A percentile compares a stretch with the other conserved stretches of the same genome.
phyloP scores from a whole-genome alignment of 768 basidiomycete species.

The Leccinum sublutescens region DNA sequence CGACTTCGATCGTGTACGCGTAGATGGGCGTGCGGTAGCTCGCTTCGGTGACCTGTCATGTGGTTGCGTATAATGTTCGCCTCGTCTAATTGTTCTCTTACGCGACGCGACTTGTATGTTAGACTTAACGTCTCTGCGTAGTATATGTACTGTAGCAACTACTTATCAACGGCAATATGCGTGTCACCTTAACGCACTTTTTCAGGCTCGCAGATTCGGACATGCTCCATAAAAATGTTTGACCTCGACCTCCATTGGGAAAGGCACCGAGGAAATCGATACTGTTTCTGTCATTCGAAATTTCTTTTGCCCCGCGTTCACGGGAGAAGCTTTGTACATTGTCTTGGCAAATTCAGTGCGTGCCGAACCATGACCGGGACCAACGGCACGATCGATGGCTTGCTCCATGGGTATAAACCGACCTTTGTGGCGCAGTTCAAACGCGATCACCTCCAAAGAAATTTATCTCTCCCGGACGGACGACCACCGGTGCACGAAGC shows the following conservation, averaged over 20 bases:
- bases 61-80: background rate
- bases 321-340: constrained; percentile 4
- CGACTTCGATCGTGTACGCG: no score
- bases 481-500: constrained; percentile 10
- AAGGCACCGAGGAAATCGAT: background rate
- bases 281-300: constrained; percentile 6
- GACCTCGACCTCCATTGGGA: constrained; percentile 12
- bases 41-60: background rate
- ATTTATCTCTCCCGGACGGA: constrained; percentile 17
- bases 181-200: background rate
- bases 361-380: background rate
- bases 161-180: background rate
- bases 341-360: constrained; percentile 1
- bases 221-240: background rate
- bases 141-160: background rate
- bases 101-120: background rate
- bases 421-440: background rate
- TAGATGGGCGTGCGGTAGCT: background rate
- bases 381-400: constrained; percentile 3
- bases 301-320: background rate
- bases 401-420: constrained; percentile 19
- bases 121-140: background rate
- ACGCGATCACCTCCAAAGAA: constrained; percentile 4
- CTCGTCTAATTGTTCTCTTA: background rate
- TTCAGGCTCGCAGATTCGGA: background rate